Percentiles rank a stretch among this genome's conserved stretches.
phyloP scores from a whole-genome alignment of 805 yeast species.

The Metschnikowia drakensbergensis region DNA sequence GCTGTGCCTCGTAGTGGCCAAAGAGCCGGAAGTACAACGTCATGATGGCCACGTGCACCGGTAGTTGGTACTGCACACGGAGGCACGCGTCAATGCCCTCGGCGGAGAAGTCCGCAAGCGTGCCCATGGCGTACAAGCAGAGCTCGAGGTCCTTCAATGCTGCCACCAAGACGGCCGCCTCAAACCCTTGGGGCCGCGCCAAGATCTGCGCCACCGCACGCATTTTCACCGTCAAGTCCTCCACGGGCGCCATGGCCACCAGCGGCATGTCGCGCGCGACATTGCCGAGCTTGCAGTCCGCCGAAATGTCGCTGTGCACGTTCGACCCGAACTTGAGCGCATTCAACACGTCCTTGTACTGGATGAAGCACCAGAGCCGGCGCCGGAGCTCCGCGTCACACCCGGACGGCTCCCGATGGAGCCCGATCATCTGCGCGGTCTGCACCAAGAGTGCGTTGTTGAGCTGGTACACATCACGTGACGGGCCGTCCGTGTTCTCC shows the following conservation, averaged over 20 bases:
- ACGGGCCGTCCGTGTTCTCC: slow-evolving; percentile 19
- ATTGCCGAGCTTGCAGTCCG: slow-evolving; percentile 12
- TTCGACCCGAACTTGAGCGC: slow-evolving; percentile 16
- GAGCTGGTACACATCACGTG: slow-evolving; percentile 15
- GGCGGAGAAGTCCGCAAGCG: background rate
- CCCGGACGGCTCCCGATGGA: slow-evolving; percentile 16
- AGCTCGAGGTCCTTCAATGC: slow-evolving; percentile 14
- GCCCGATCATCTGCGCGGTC: slow-evolving; percentile 16
- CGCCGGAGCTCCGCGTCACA: slow-evolving; percentile 10
- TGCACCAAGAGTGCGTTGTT: slow-evolving; percentile 16
- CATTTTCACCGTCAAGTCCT: slow-evolving; percentile 6
- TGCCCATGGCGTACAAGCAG: slow-evolving; percentile 3
- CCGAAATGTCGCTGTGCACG: slow-evolving; percentile 6
- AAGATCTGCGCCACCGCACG: slow-evolving; percentile 6
- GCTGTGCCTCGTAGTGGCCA: slow-evolving; percentile 14
- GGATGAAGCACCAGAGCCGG: slow-evolving; percentile 17
- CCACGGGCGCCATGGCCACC: slow-evolving; percentile 3
- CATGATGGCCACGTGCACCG: slow-evolving; percentile 10
- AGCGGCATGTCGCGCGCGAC: slow-evolving; percentile 5
- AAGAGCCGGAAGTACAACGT: slow-evolving; percentile 15
- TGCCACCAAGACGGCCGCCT: slow-evolving; percentile 7
- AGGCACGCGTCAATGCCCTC: slow-evolving; percentile 1
- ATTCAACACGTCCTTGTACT: slow-evolving; percentile 11
- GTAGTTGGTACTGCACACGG: slow-evolving; percentile 7
- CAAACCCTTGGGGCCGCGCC: slow-evolving; percentile 1